A percentile compares a stretch with the other conserved stretches of the same genome.
phyloP scores from a whole-genome alignment of 768 basidiomycete genomes.

The Amanita muscaria region DNA sequence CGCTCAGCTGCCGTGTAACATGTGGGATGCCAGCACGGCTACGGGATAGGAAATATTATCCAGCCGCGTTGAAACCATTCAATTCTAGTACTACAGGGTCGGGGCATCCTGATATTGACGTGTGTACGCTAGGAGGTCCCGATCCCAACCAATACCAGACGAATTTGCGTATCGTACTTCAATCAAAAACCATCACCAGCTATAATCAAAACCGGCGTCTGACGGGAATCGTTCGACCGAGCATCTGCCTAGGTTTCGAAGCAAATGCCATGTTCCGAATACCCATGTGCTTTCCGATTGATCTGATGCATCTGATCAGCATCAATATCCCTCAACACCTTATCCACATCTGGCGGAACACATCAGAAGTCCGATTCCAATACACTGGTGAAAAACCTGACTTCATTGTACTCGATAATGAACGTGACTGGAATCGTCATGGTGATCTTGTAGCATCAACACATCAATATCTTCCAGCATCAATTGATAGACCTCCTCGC shows the following conservation, averaged over 20 bases:
- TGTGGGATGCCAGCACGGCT: not conserved
- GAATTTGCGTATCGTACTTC: not conserved
- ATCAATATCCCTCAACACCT: no score
- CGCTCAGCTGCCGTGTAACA: not conserved
- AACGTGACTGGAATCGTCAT: conserved; percentile 4
- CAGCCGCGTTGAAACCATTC: not conserved
- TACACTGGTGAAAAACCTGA: not conserved
- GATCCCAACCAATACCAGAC: not conserved
- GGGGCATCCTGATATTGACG: not conserved
- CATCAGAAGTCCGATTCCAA: not conserved
- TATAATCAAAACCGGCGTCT: not conserved
- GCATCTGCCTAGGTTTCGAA: not conserved
- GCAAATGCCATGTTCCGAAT: not conserved
- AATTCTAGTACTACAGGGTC: no score
- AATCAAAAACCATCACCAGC: no score
- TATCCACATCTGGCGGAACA: conserved; percentile 7
- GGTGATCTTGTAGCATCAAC: no score
- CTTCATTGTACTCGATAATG: conserved; percentile 1
- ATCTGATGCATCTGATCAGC: conserved; percentile 3
- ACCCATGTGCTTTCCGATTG: conserved; percentile 5
- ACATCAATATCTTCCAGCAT: conserved; percentile 32
- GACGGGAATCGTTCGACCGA: not conserved
- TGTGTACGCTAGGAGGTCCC: not conserved
- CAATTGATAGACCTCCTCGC: conserved; percentile 31
- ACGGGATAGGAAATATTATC: not conserved